phyloP scores from a whole-genome alignment of 305 asterid species.

The Striga hermonthica region DNA sequence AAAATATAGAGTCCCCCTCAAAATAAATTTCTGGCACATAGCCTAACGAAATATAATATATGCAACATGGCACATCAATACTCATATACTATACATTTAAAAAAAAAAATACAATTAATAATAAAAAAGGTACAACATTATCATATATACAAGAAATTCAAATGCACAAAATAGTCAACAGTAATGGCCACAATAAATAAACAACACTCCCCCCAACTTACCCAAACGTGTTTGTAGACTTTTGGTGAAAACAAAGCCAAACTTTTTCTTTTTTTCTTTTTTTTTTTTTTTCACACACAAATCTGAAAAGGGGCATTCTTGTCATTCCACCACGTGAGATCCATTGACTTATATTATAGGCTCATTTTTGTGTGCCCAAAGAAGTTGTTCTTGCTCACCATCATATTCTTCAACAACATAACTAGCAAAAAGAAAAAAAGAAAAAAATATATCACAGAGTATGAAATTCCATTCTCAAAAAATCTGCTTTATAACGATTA shows the following conservation, averaged over 20 bases:
- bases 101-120: not conserved
- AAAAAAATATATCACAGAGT: constrained; percentile 6
- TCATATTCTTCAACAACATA: not conserved
- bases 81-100: not conserved
- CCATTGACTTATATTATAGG: constrained; percentile 24
- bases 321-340: constrained; percentile 20
- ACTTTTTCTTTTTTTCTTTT: too few species aligned
- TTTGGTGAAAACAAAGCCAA: constrained; percentile 19
- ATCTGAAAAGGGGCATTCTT: constrained; percentile 15
- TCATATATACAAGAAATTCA: constrained; percentile 21
- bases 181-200: constrained; percentile 18
- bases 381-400: constrained; percentile 1
- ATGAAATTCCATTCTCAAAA: constrained; percentile 41
- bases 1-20: too few species aligned
- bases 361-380: constrained; percentile 24
- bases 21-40: not conserved
- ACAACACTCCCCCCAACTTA: not conserved
- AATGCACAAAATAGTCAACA: constrained; percentile 28
- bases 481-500: constrained; percentile 36
- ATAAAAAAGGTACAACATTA: constrained; percentile 3
- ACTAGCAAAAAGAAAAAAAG: not conserved
- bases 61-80: not conserved
- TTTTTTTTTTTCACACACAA: too few species aligned
- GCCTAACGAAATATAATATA: not conserved
- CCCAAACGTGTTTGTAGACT: too few species aligned